Evolutionary conservation across 768 basidiomycete species (phyloP).

Genomic region (Rhizopogon vinicolor): DNA sequence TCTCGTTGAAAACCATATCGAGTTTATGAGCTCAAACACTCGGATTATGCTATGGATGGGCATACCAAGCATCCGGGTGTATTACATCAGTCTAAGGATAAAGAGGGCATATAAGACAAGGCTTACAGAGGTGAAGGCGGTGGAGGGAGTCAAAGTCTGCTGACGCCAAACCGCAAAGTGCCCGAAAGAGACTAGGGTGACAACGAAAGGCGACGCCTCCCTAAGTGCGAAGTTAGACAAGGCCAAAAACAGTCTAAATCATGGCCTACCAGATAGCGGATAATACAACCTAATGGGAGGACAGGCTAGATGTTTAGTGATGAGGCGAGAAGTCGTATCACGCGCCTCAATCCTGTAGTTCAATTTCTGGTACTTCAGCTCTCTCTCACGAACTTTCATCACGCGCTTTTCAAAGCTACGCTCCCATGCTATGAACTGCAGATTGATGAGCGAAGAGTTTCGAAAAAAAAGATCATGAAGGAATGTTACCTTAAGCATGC

Average conservation of each 20-base stretch:
- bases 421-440: constrained; percentile 92
- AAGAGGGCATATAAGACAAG: constrained; percentile 7
- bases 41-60: not conserved
- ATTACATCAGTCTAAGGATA: not conserved
- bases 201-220: constrained; percentile 49
- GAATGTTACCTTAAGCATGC: constrained; percentile 70
- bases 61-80: constrained; percentile 38
- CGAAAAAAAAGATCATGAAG: not conserved
- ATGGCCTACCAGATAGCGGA: not conserved
- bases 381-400: too few relatives aligned
- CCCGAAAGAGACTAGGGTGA: constrained; percentile 61
- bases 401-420: constrained; percentile 51
- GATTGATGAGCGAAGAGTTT: not conserved
- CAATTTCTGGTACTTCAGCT: too few relatives aligned
- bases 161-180: constrained; percentile 70
- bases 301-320: not conserved
- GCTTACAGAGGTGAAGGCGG: constrained; percentile 71
- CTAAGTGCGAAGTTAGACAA: constrained; percentile 13
- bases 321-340: not conserved
- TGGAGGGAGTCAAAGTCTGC: constrained; percentile 71
- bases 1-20: constrained; percentile 70
- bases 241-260: not conserved
- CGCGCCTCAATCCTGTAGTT: not conserved
- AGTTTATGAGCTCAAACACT: not conserved
- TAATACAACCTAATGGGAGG: constrained; percentile 16